Percentiles rank a stretch among this genome's conserved stretches.
These are phyloP conservation scores for Brassica rapa DNA, from an alignment of 345 rosid genomes.

Conservation along the genomic window DNA sequence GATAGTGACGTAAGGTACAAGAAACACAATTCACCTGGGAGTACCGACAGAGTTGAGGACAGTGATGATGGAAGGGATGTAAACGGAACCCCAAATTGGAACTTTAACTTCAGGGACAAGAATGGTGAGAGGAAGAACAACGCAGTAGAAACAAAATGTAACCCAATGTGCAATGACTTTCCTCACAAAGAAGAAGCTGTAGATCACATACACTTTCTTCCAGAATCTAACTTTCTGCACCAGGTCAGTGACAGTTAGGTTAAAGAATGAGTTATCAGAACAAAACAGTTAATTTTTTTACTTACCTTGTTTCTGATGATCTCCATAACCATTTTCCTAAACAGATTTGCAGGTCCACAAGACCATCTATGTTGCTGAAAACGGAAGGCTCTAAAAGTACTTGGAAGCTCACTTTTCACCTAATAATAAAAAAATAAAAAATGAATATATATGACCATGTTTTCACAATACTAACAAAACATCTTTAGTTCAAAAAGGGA, in stretches of 20 bases:
- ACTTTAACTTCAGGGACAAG: constrained; percentile 92
- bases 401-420: constrained; percentile 99
- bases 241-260: constrained; percentile 6
- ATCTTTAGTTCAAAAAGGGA: constrained; percentile 11
- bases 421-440: constrained; percentile 21
- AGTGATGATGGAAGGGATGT: constrained; percentile 91
- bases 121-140: constrained; percentile 90
- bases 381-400: constrained; percentile 97
- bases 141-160: constrained; percentile 88
- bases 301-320: constrained; percentile 79
- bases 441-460: background rate
- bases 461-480: constrained; percentile 12
- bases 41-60: constrained; percentile 96
- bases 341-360: constrained; percentile 99
- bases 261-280: background rate
- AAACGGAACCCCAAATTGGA: constrained; percentile 98
- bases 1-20: constrained; percentile 10
- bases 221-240: constrained; percentile 92
- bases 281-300: background rate
- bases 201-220: constrained; percentile 96
- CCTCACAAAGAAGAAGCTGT: constrained; percentile 98
- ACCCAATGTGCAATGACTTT: constrained; percentile 97
- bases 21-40: constrained; percentile 62
- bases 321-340: constrained; percentile 99
- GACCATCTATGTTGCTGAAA: constrained; percentile 99